Evolutionary conservation across 495 filamentous ascomycete genomes (phyloP).

Genomic region (Tuber aestivum): DNA sequence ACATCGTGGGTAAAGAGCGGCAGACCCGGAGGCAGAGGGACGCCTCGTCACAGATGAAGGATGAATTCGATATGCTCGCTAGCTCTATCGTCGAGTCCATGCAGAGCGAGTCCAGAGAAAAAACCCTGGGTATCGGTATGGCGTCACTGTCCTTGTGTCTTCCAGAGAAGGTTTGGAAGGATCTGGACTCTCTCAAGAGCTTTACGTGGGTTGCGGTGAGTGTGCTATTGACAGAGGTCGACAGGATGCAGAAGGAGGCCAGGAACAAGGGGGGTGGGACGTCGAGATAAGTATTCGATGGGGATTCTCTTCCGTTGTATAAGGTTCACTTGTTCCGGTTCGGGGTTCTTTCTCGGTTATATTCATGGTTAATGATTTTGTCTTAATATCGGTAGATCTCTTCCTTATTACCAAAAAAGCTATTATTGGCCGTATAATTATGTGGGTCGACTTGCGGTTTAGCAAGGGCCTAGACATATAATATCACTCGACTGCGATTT

Average conservation of each 20-base stretch:
- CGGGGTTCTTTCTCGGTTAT: not conserved
- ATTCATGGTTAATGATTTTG: not conserved
- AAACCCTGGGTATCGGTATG: constrained; percentile 49
- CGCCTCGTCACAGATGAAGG: constrained; percentile 54
- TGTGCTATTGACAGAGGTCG: constrained; percentile 48
- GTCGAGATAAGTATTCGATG: not conserved
- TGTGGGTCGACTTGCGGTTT: not conserved
- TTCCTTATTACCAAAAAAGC: not conserved
- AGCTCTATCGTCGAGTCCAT: constrained; percentile 49
- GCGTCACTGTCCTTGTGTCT: constrained; percentile 50
- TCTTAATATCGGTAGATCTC: not conserved
- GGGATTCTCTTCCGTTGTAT: not conserved
- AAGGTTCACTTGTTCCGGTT: not conserved
- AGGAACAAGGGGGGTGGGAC: not conserved
- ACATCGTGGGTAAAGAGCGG: constrained; percentile 60
- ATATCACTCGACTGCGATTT: not conserved
- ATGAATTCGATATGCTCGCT: constrained; percentile 54
- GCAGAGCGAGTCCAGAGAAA: constrained; percentile 44
- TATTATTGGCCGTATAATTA: not conserved
- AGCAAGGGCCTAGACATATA: not conserved
- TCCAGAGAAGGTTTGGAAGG: constrained; percentile 33
- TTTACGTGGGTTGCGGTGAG: constrained; percentile 49
- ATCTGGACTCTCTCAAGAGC: constrained; percentile 45
- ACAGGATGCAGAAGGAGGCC: constrained; percentile 33
- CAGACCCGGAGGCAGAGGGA: constrained; percentile 61